A percentile compares a stretch with the other conserved stretches of the same genome.
These are phyloP conservation scores for Catunica adiposa DNA, from an alignment of 2,329 filamentous ascomycete genomes.

Conservation along the genomic window DNA sequence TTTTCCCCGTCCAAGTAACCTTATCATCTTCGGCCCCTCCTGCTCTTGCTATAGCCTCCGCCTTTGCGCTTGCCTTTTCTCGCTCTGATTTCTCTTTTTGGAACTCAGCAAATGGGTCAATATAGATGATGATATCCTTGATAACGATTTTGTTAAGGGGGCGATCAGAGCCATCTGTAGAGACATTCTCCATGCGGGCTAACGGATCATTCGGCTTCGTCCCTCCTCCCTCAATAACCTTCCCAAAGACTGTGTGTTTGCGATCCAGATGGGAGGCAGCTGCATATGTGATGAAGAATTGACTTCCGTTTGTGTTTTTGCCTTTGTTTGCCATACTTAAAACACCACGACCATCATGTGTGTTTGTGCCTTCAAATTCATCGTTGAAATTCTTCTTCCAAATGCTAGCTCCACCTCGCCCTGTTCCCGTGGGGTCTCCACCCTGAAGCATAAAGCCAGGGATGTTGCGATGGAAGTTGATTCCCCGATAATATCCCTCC, in stretches of 20 bases:
- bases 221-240: conserved; percentile 54
- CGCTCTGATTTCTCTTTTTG: conserved; percentile 53
- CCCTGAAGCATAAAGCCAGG: conserved; percentile 96
- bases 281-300: conserved; percentile 89
- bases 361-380: conserved; percentile 76
- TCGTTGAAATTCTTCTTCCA: conserved; percentile 94
- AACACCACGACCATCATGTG: conserved; percentile 66
- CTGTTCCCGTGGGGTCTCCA: conserved; percentile 83
- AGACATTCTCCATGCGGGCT: conserved; percentile 57
- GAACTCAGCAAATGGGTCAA: conserved; percentile 94
- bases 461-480: conserved; percentile 85
- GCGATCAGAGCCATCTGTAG: conserved; percentile 57
- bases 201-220: conserved; percentile 36
- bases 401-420: conserved; percentile 72
- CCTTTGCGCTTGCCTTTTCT: conserved; percentile 39
- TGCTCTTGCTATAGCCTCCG: conserved; percentile 42
- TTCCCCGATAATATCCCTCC: conserved; percentile 73
- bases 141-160: conserved; percentile 68
- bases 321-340: conserved; percentile 97
- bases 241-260: conserved; percentile 94
- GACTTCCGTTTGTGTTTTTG: conserved; percentile 89
- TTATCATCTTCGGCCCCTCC: conserved; percentile 75
- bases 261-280: conserved; percentile 70
- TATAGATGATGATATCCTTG: conserved; percentile 66
- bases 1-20: conserved; percentile 92